Evolutionary conservation across 2,329 filamentous ascomycete species (phyloP), one percentile per base, ranked within the genome.

Genomic region (Claviceps pazoutovae): DNA sequence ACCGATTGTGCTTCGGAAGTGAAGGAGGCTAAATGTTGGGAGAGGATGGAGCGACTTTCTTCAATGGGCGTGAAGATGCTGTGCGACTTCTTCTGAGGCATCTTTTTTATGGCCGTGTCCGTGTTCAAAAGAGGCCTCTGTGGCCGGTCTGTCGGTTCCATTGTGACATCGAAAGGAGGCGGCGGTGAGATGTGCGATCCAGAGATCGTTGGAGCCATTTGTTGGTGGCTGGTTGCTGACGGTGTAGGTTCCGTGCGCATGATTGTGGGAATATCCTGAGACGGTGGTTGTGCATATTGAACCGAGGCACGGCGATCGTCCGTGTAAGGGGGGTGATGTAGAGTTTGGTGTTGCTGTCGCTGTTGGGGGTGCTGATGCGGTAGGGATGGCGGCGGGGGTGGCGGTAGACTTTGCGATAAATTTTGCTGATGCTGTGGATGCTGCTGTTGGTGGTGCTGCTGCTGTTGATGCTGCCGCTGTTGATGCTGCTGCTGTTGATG

Each of bases 51-150:
- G 48, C 87, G 80, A 60, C 86, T 89, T 64, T 95, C 90, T 61
- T 97, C 93, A 56, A 98, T 95, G 0, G 93, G 93, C 0, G 93
- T 98, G 64, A 97, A 97, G 54, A 98, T 97, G 66, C 90, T 96
- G 64, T 90, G 84, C 21, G 84, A 84, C 65, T 90, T 90, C 37
- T 86, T 83, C 61, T 84, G 86, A 2, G 84, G 83, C 56, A 86
- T 71, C 58, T 78, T 80, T 66, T 79, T 79, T 56, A 80, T 75
- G 17, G 71, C 71, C 38, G 68, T 66, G 48, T 72, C 72, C 5
- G 72, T 79, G 58, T 77, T 77, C 50, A 76, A 62, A 44, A 74
- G 60, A 8, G 69, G 74, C 37, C 71, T 68, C 54, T 71, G 68
- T 3, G 69, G 67, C 38, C 71, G 66, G 16, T 75, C 71, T 21